These are phyloP conservation scores for Gamsiella multidivaricata DNA, from an alignment of 192 early-diverging fungal genomes.

Conservation along the genomic window DNA sequence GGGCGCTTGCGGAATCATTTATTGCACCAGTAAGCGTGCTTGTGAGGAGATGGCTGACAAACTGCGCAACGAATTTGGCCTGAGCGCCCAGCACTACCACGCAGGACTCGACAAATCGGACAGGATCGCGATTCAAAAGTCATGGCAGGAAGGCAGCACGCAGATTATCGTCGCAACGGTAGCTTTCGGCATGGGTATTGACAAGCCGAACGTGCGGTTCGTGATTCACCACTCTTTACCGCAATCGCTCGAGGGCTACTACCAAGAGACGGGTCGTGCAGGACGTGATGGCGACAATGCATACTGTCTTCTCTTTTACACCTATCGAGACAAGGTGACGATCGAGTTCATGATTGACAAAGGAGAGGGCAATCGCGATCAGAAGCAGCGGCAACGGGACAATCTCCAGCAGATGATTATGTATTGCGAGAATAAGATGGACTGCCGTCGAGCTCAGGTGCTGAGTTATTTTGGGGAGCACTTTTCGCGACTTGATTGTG, in stretches of 20 bases:
- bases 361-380: slow-evolving; percentile 82
- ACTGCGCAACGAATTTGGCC: slow-evolving; percentile 65
- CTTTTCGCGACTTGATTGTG: slow-evolving; percentile 73
- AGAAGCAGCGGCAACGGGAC: slow-evolving; percentile 81
- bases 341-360: slow-evolving; percentile 84
- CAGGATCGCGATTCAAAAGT: slow-evolving; percentile 77
- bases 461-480: slow-evolving; percentile 92
- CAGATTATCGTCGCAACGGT: slow-evolving; percentile 95
- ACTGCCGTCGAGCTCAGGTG: slow-evolving; percentile 90
- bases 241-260: slow-evolving; percentile 93
- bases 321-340: slow-evolving; percentile 76
- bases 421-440: slow-evolving; percentile 88
- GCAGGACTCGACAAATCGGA: slow-evolving; percentile 87
- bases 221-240: slow-evolving; percentile 95
- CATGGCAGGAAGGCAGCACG: slow-evolving; percentile 80
- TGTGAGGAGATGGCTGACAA: slow-evolving; percentile 87
- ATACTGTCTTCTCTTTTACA: slow-evolving; percentile 87
- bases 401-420: slow-evolving; percentile 74
- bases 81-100: slow-evolving; percentile 87
- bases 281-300: slow-evolving; percentile 91
- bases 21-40: slow-evolving; percentile 80
- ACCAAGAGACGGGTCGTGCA: slow-evolving; percentile 96
- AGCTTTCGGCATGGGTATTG: slow-evolving; percentile 99
- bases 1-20: slow-evolving; percentile 91
- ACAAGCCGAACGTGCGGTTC: slow-evolving; percentile 96